These are phyloP conservation scores for Groenewaldozyma auringiensis DNA, from an alignment of 1,139 yeast species.

Conservation along the genomic window DNA sequence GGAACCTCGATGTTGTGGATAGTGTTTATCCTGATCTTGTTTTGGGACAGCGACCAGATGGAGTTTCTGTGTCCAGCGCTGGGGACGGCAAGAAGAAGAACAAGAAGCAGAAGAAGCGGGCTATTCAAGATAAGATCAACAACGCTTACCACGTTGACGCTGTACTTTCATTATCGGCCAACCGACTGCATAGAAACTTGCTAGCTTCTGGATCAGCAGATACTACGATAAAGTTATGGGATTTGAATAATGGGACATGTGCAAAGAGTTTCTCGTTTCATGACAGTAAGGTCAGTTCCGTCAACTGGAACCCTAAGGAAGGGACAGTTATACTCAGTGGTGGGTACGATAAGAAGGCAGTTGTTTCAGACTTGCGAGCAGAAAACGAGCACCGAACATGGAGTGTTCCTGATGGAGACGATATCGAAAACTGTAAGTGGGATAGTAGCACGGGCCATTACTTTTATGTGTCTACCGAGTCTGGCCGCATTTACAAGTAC, in stretches of 20 bases:
- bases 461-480: slow-evolving; percentile 86
- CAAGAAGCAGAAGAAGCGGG: slow-evolving; percentile 47
- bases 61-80: slow-evolving; percentile 30
- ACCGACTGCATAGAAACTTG: slow-evolving; percentile 71
- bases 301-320: slow-evolving; percentile 76
- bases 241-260: slow-evolving; percentile 63
- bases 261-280: slow-evolving; percentile 50
- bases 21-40: slow-evolving; percentile 93
- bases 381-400: slow-evolving; percentile 61
- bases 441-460: slow-evolving; percentile 44
- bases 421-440: slow-evolving; percentile 80
- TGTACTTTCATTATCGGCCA: slow-evolving; percentile 78
- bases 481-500: slow-evolving; percentile 82
- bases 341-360: slow-evolving; percentile 81
- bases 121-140: slow-evolving; percentile 44
- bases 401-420: slow-evolving; percentile 63
- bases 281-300: slow-evolving; percentile 73
- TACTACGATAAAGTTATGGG: slow-evolving; percentile 93
- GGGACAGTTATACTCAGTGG: slow-evolving; percentile 83
- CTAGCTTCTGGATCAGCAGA: slow-evolving; percentile 95
- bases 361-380: slow-evolving; percentile 77
- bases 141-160: slow-evolving; percentile 91
- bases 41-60: slow-evolving; percentile 63
- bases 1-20: slow-evolving; percentile 91
- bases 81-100: slow-evolving; percentile 26